These are phyloP conservation scores for Colletotrichum cereale DNA, from an alignment of 2,329 filamentous ascomycete species.

Conservation along the genomic window DNA sequence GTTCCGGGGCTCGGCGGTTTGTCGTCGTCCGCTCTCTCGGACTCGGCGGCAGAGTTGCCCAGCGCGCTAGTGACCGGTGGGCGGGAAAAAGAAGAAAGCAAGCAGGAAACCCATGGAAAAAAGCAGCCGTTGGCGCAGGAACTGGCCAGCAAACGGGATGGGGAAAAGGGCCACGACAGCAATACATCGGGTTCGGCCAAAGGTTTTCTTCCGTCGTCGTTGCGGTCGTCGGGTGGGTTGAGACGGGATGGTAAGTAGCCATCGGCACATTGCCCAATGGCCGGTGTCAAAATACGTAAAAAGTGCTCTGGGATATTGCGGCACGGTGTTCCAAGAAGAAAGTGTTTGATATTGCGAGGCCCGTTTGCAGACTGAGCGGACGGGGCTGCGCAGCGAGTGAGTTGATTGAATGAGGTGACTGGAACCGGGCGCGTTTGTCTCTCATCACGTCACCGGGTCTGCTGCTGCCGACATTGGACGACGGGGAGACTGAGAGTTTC, in stretches of 20 bases:
- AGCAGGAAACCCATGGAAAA: neutral
- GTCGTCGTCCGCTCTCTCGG: neutral
- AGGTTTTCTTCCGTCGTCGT: neutral
- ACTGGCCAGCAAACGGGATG: constrained; percentile 2
- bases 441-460: constrained; percentile 27
- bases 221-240: neutral
- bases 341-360: neutral
- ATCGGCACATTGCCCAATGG: constrained; percentile 20
- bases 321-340: constrained; percentile 22
- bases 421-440: constrained; percentile 2
- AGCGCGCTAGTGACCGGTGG: constrained; percentile 4
- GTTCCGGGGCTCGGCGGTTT: neutral
- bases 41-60: neutral
- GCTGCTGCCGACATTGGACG: constrained; percentile 12
- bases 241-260: neutral
- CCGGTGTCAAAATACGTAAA: constrained; percentile 28
- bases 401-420: neutral
- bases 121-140: constrained; percentile 8
- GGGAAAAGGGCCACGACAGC: neutral
- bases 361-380: neutral
- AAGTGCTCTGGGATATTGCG: constrained; percentile 13
- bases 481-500: neutral
- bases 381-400: neutral
- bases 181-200: neutral
- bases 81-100: neutral